A percentile compares a stretch with the other conserved stretches of the same genome.
Conservation (phyloP, 2,329 filamentous ascomycete genomes). For the Aspergillus sergii region DNA sequence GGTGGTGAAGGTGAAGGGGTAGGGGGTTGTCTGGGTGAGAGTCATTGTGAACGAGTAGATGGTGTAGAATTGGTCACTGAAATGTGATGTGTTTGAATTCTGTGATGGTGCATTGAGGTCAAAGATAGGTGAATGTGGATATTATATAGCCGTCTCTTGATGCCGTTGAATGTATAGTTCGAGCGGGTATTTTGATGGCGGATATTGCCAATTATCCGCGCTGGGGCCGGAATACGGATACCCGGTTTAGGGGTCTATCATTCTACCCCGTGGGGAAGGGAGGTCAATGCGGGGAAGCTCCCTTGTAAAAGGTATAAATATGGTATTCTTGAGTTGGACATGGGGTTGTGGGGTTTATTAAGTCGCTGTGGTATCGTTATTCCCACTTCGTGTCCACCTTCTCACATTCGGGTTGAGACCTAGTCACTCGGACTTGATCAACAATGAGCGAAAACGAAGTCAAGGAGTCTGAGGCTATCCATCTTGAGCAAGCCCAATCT, state of each 20-base stretch:
- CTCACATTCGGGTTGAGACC: neutral
- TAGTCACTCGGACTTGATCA: neutral
- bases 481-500: neutral
- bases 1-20: conserved; percentile 16
- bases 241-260: neutral
- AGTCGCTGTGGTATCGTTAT: too few relatives aligned
- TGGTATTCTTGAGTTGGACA: neutral
- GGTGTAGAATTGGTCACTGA: neutral
- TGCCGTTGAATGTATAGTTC: neutral
- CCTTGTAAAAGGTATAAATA: neutral
- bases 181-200: neutral
- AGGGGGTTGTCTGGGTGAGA: conserved; percentile 9
- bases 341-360: neutral
- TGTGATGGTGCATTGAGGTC: neutral
- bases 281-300: neutral
- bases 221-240: neutral
- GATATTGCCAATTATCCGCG: neutral
- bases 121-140: neutral
- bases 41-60: neutral
- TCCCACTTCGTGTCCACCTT: neutral
- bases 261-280: neutral
- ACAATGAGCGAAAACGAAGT: neutral
- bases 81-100: neutral
- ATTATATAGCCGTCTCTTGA: neutral
- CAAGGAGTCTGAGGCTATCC: neutral